Percentiles rank a stretch among this genome's conserved stretches.
Evolutionary conservation across 257 asterid species (phyloP).

Genomic region (Solanum raphanifolium): DNA sequence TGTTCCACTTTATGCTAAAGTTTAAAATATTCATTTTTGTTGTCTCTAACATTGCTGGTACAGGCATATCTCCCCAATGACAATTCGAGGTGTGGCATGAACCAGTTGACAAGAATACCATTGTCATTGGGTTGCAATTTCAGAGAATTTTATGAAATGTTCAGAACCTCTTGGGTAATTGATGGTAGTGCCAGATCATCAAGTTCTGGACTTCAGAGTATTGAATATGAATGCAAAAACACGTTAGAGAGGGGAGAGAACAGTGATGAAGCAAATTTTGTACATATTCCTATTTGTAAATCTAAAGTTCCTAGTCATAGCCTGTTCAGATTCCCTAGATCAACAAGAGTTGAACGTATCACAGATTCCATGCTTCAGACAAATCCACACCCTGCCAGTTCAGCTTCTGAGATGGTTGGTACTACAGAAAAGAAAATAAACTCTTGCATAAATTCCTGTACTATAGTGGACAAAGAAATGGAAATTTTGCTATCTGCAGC

Average conservation of each 20-base stretch:
- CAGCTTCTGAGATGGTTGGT: conserved; percentile 14
- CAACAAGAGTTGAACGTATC: conserved; percentile 7
- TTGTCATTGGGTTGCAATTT: conserved; percentile 15
- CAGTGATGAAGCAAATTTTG: conserved; percentile 8
- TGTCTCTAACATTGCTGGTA: neutral
- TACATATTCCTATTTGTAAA: conserved; percentile 6
- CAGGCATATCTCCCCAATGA: conserved; percentile 23
- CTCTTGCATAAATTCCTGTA: conserved; percentile 11
- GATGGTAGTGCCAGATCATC: conserved; percentile 10
- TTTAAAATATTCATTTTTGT: neutral
- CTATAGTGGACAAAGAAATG: conserved; percentile 23
- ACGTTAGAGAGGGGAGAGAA: conserved; percentile 2
- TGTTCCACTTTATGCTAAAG: neutral
- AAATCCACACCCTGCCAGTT: conserved; percentile 12
- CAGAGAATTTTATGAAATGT: conserved; percentile 8
- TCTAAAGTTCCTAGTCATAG: conserved; percentile 1
- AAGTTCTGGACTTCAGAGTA: conserved; percentile 6
- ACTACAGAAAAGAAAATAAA: conserved; percentile 3
- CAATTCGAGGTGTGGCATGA: conserved; percentile 1
- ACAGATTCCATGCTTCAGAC: conserved; percentile 10
- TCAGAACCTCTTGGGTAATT: conserved; percentile 8
- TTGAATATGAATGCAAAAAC: conserved; percentile 3
- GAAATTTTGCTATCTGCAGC: conserved; percentile 14
- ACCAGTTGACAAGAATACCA: conserved; percentile 7
- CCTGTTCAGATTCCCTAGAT: conserved; percentile 4